Conservation (phyloP, 2,329 filamentous ascomycete genomes). For the Sordariomycetes sp. region DNA sequence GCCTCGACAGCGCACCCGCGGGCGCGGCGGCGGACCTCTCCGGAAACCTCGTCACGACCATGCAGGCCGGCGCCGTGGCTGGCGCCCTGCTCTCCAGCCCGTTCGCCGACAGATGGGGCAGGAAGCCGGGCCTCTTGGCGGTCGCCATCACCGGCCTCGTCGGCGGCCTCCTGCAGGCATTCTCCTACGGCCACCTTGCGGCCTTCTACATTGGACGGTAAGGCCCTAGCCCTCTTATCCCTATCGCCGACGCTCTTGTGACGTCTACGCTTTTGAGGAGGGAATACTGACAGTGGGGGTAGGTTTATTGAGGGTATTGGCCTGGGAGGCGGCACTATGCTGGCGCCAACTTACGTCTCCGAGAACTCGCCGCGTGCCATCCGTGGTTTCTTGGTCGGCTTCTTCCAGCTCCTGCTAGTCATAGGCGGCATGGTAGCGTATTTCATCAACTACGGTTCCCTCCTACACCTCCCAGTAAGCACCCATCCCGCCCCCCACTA, state of each 20-base stretch:
- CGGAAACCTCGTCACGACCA: constrained; percentile 16
- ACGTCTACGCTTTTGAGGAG: constrained; percentile 41
- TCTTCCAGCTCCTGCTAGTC: constrained; percentile 49
- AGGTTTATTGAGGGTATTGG: constrained; percentile 40
- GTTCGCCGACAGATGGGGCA: constrained; percentile 16
- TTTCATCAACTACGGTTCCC: constrained; percentile 42
- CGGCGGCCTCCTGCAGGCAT: constrained; percentile 19
- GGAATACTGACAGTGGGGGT: constrained; percentile 56
- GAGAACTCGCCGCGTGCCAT: constrained; percentile 39
- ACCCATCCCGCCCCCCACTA: neutral
- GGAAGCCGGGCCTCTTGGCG: constrained; percentile 18
- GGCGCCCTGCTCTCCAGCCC: constrained; percentile 14
- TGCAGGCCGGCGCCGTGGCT: constrained; percentile 16
- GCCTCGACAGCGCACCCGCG: constrained; percentile 9
- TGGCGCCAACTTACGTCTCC: constrained; percentile 32
- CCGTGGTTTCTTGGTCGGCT: constrained; percentile 39
- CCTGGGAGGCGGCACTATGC: constrained; percentile 34
- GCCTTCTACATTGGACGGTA: constrained; percentile 18
- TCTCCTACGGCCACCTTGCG: constrained; percentile 17
- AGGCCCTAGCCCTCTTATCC: constrained; percentile 39
- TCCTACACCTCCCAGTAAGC: constrained; percentile 27
- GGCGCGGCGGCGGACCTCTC: constrained; percentile 11
- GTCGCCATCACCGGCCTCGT: constrained; percentile 17
- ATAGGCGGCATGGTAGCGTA: constrained; percentile 39
- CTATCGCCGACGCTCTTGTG: too few species aligned